Evolutionary conservation across 2,329 filamentous ascomycete species (phyloP).

Genomic region (Aspergillus quadrilineatus): DNA sequence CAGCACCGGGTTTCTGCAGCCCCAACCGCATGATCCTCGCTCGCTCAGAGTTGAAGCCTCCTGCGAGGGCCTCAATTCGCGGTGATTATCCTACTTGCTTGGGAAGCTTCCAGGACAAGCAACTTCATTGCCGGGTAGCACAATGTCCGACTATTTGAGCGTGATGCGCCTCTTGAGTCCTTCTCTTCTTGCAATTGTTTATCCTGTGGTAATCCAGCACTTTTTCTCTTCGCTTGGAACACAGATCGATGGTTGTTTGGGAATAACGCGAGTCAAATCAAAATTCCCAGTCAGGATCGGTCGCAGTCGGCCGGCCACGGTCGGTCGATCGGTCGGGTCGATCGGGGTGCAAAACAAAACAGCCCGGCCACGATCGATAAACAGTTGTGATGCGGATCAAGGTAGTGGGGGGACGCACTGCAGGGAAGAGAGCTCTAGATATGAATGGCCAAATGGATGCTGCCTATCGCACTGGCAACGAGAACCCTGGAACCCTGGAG

Average conservation of each 20-base stretch:
- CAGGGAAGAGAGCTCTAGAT: conserved; percentile 2
- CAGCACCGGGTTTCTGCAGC: conserved; percentile 34
- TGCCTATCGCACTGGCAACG: conserved; percentile 4
- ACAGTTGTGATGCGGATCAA: not conserved
- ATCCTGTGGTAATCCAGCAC: not conserved
- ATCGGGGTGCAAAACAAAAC: conserved; percentile 4
- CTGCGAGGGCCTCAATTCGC: conserved; percentile 11
- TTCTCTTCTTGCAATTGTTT: not conserved
- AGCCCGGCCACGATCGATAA: conserved; percentile 12
- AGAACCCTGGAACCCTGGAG: not conserved
- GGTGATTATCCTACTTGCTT: conserved; percentile 13
- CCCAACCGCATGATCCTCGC: conserved; percentile 36
- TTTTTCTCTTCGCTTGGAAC: not conserved
- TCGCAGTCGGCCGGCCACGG: not conserved
- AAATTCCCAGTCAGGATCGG: not conserved
- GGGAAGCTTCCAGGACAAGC: conserved; percentile 5
- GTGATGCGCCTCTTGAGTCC: not conserved
- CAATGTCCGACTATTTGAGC: not conserved
- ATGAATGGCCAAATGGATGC: conserved; percentile 5
- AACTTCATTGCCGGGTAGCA: conserved; percentile 19
- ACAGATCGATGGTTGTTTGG: not conserved
- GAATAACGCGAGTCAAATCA: conserved; percentile 6
- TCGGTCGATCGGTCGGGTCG: conserved; percentile 10
- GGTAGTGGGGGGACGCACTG: conserved; percentile 8
- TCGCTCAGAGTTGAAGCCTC: conserved; percentile 7